A percentile compares a stretch with the other conserved stretches of the same genome.
Evolutionary conservation across 495 filamentous ascomycete genomes (phyloP).

Genomic region (Thermothielavioides terrestris): DNA sequence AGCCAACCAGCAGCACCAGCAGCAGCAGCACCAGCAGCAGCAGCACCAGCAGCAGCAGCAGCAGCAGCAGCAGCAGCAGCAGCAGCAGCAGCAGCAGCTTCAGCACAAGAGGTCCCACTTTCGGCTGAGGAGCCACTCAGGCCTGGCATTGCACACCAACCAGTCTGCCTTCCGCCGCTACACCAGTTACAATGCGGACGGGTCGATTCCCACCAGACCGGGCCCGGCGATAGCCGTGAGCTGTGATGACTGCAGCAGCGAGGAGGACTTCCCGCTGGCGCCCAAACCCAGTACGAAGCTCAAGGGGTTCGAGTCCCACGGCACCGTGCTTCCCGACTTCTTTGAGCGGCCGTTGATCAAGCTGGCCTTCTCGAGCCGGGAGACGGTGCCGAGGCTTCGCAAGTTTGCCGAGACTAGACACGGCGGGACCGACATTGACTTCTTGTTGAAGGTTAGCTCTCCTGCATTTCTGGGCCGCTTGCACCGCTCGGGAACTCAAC

Average conservation of each 20-base stretch:
- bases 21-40: too few relatives aligned
- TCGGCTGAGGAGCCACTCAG: constrained; percentile 33
- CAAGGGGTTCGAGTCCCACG: not conserved
- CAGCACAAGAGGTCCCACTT: constrained; percentile 12
- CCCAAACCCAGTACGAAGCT: not conserved
- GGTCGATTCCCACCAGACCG: constrained; percentile 7
- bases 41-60: too few relatives aligned
- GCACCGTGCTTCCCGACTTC: constrained; percentile 26
- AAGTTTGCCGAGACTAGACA: constrained; percentile 36
- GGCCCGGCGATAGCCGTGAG: constrained; percentile 4
- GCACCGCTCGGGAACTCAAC: not conserved
- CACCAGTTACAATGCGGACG: constrained; percentile 25
- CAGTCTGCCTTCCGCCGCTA: constrained; percentile 28
- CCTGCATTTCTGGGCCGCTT: too few relatives aligned
- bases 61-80: too few relatives aligned
- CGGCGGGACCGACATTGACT: constrained; percentile 40
- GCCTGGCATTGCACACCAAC: constrained; percentile 29
- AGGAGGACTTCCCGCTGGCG: constrained; percentile 11
- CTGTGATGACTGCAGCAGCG: constrained; percentile 10
- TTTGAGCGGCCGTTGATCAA: constrained; percentile 41
- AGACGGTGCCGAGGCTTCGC: constrained; percentile 34
- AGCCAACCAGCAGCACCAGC: too few relatives aligned
- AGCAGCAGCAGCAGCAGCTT: not conserved
- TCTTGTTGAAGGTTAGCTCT: constrained; percentile 36
- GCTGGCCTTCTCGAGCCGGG: constrained; percentile 38